phyloP scores from a whole-genome alignment of 78 protist genomes.

The Dictyostelium brefeldianum region DNA sequence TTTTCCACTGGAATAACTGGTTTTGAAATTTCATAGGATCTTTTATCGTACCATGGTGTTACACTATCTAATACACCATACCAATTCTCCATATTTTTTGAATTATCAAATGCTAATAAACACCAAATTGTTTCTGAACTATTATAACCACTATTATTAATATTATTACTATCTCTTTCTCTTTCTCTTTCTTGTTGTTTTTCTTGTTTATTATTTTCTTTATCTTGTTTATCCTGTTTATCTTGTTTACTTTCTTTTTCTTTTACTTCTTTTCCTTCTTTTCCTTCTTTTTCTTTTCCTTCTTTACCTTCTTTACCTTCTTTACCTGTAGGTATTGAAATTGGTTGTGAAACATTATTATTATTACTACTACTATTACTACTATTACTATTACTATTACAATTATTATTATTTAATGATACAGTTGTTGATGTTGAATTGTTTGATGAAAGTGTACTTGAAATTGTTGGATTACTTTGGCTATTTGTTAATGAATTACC shows the following conservation, averaged over 20 bases:
- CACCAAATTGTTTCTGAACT: conserved; percentile 46
- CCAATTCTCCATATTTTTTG: conserved; percentile 69
- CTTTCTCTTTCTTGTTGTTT: neutral
- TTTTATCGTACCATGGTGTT: conserved; percentile 62
- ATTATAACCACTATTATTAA: neutral
- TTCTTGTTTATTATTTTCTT: neutral
- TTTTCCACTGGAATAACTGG: conserved; percentile 22
- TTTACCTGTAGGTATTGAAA: conserved; percentile 14
- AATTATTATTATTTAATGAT: neutral
- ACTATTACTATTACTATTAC: neutral
- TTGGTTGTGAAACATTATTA: neutral
- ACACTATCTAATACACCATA: conserved; percentile 55
- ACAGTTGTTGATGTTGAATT: neutral
- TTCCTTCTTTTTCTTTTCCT: neutral
- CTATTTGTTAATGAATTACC: conserved; percentile 13
- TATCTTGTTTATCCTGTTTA: neutral
- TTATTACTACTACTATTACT: neutral
- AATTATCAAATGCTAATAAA: conserved; percentile 66
- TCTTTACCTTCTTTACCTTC: conserved; percentile 9
- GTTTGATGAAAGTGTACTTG: neutral
- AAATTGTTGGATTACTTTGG: neutral
- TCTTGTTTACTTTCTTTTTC: neutral
- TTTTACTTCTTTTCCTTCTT: too few relatives aligned
- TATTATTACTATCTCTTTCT: neutral
- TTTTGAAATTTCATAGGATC: conserved; percentile 61